Evolutionary conservation across 352 stramenopile genomes (phyloP).

Genomic region (Elongisporangium anandrum): DNA sequence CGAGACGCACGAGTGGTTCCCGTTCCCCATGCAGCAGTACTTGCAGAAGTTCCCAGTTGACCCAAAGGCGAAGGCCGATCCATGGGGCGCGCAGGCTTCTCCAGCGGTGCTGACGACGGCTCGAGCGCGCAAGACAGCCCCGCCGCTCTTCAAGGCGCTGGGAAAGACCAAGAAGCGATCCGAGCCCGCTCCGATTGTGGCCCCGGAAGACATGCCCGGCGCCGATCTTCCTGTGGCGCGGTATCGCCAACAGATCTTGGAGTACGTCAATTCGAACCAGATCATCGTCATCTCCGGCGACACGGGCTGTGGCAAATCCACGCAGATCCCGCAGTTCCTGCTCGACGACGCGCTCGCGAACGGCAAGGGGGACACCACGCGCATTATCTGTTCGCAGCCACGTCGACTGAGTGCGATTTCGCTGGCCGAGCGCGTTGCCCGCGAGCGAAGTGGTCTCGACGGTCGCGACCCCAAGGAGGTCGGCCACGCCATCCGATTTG

Average conservation of each 20-base stretch:
- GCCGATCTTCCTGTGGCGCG: slow-evolving; percentile 50
- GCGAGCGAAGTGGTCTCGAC: slow-evolving; percentile 54
- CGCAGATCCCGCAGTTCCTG: slow-evolving; percentile 92
- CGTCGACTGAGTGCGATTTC: slow-evolving; percentile 89
- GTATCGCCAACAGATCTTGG: slow-evolving; percentile 65
- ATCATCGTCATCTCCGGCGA: slow-evolving; percentile 92
- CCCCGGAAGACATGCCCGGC: slow-evolving; percentile 9
- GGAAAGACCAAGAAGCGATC: not conserved
- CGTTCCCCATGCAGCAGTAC: slow-evolving; percentile 32
- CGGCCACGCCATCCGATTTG: slow-evolving; percentile 92
- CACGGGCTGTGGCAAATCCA: slow-evolving; percentile 94
- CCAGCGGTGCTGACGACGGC: slow-evolving; percentile 11
- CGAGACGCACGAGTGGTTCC: slow-evolving; percentile 33
- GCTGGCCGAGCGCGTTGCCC: slow-evolving; percentile 81
- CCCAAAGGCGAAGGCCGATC: slow-evolving; percentile 6
- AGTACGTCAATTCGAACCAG: slow-evolving; percentile 67
- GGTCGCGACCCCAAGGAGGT: slow-evolving; percentile 55
- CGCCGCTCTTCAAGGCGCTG: not conserved
- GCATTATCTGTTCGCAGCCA: slow-evolving; percentile 93
- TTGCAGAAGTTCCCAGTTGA: slow-evolving; percentile 33
- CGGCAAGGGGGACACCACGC: slow-evolving; percentile 48
- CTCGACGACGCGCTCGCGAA: slow-evolving; percentile 78
- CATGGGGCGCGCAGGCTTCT: slow-evolving; percentile 23
- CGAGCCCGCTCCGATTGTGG: slow-evolving; percentile 9
- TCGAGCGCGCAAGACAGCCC: slow-evolving; percentile 4